Conservation (phyloP, 306 rosid species). For the Corylus heterophylla region DNA sequence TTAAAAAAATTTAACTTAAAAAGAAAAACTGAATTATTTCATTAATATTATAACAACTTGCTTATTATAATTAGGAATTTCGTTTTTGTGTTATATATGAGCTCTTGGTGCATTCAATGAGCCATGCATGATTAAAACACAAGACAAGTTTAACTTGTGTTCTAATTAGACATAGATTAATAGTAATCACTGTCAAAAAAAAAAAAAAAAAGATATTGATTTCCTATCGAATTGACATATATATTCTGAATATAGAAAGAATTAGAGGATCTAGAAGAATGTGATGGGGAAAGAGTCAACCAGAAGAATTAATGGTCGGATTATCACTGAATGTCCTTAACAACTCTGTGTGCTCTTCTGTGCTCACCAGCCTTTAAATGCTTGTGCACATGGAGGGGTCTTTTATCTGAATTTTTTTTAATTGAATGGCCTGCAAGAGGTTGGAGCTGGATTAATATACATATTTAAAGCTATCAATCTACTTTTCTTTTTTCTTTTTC, state of each 20-base stretch:
- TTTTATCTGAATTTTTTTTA: conserved; percentile 32
- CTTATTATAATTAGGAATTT: background rate
- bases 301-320: conserved; percentile 22
- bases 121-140: background rate
- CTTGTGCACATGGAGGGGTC: conserved; percentile 82
- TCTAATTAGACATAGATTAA: background rate
- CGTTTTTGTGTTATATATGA: background rate
- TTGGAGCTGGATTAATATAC: conserved; percentile 26
- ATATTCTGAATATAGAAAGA: background rate
- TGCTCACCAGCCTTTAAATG: conserved; percentile 49
- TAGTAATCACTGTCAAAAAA: background rate
- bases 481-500: conserved; percentile 18
- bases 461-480: conserved; percentile 38
- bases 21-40: too few species aligned
- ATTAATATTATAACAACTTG: too few species aligned
- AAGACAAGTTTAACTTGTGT: background rate
- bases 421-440: conserved; percentile 46
- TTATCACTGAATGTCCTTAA: conserved; percentile 22
- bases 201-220: background rate
- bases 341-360: conserved; percentile 10
- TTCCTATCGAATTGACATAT: background rate
- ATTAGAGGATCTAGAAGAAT: conserved; percentile 26
- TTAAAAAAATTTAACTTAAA: too few species aligned
- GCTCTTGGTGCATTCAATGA: background rate
- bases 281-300: conserved; percentile 24